Evolutionary conservation across 1,284 basidiomycete species (phyloP).

Genomic region (Ustilago hordei): DNA sequence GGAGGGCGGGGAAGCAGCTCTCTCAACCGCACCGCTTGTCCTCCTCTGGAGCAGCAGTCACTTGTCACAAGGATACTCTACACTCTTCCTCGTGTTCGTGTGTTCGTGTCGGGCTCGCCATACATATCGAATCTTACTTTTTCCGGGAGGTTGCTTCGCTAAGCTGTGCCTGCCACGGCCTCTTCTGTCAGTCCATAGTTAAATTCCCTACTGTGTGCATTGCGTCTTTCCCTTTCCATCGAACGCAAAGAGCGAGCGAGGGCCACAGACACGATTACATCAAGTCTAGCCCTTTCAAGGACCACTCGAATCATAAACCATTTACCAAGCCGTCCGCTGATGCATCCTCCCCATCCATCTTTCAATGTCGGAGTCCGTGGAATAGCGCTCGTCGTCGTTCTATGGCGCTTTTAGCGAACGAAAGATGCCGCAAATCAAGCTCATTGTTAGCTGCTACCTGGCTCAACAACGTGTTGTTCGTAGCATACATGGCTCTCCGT

Average conservation of each 20-base stretch:
- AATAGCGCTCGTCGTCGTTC: background rate
- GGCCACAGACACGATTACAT: background rate
- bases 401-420: background rate
- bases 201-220: background rate
- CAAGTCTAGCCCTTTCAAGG: background rate
- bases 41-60: background rate
- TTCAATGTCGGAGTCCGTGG: background rate
- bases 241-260: too few relatives aligned
- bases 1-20: background rate
- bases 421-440: background rate
- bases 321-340: constrained; percentile 2
- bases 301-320: background rate
- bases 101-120: constrained; percentile 7
- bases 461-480: too few relatives aligned
- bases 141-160: constrained; percentile 1
- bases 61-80: background rate
- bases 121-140: constrained; percentile 16
- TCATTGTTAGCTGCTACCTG: too few relatives aligned
- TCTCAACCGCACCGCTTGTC: too few relatives aligned
- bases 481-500: background rate
- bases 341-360: background rate
- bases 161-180: background rate
- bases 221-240: background rate
- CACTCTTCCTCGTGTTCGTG: background rate
- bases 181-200: too few relatives aligned